Evolutionary conservation across 2,329 filamentous ascomycete genomes (phyloP), one percentile per base, ranked within the genome.

Genomic region (Arthrinium puccinioides): DNA sequence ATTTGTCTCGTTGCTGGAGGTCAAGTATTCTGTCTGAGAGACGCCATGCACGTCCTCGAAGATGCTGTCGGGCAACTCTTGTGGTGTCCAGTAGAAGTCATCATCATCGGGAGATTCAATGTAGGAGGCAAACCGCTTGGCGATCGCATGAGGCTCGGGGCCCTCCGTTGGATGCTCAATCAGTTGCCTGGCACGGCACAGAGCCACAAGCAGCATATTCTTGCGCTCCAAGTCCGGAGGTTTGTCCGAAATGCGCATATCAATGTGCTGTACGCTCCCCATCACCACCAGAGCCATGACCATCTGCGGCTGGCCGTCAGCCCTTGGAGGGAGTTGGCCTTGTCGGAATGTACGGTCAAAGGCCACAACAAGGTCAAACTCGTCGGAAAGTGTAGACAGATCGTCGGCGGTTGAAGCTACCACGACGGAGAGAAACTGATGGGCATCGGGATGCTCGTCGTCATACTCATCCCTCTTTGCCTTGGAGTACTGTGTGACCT

Each of bases 201-300:
- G 40, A 26, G 54, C 52, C 15, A 55, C 45, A 19, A 69, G 46
- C 2, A 70, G 55, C 3, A 63, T 60, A 36, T 66, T 72, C 40
- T 67, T 72, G 13, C 67, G 63, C 44, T 76, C 70, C 6, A 74
- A 38, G 0, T 51, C 43, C n/a, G 61, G 55, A 35, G 65, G 44
- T 5, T 53, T 46, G 2, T 59, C 53, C 2, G 61, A 58, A 19
- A 76, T 55, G 13, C 66, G 59, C 33, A 70, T 54, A 39, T 69
- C 67, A 28, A 78, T 62, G 41, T 79, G 75, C 50, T 79, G 74
- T 25, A 78, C 64, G 2, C 73, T 72, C 44, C 70, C 65, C 3
- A 62, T 66, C 6, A 64, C 69, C 5, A 71, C 66, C 5, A 79
- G 60, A 0, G 60, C 58, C 38, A 79, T 49, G 2, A 73, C 53